These are phyloP conservation scores for Backusella tarrabulga DNA, from an alignment of 192 early-diverging fungal species.

Conservation along the genomic window DNA sequence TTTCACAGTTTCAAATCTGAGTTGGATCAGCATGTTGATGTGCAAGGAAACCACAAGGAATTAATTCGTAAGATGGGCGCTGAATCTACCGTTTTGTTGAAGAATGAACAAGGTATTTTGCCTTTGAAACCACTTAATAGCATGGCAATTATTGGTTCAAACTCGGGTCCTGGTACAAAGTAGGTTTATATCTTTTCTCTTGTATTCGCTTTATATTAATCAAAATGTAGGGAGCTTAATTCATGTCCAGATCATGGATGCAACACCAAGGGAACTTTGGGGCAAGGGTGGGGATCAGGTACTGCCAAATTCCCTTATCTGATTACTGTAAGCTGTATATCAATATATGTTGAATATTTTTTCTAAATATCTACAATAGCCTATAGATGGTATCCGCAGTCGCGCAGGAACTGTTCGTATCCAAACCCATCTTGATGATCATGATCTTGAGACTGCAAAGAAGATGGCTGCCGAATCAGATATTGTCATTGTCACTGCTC, in stretches of 20 bases:
- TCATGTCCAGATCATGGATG: slow-evolving; percentile 29
- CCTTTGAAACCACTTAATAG: slow-evolving; percentile 14
- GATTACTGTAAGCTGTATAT: slow-evolving; percentile 26
- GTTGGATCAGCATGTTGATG: slow-evolving; percentile 19
- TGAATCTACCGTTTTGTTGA: slow-evolving; percentile 23
- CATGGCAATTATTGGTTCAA: slow-evolving; percentile 30
- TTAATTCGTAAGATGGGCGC: slow-evolving; percentile 23
- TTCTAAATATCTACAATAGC: neutral
- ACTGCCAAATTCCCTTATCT: slow-evolving; percentile 29
- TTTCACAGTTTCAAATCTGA: slow-evolving; percentile 22
- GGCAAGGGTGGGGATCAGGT: slow-evolving; percentile 32
- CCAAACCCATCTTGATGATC: slow-evolving; percentile 5
- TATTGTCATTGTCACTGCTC: slow-evolving; percentile 43
- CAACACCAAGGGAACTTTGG: slow-evolving; percentile 19
- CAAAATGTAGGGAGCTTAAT: slow-evolving; percentile 20
- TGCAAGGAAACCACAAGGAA: slow-evolving; percentile 23
- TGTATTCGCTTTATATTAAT: neutral
- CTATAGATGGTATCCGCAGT: slow-evolving; percentile 21
- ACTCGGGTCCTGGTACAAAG: slow-evolving; percentile 20
- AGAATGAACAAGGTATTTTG: slow-evolving; percentile 25
- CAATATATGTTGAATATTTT: neutral
- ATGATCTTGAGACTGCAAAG: slow-evolving; percentile 10
- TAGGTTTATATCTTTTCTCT: neutral
- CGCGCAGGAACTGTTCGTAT: slow-evolving; percentile 22
- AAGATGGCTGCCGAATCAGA: slow-evolving; percentile 36